These are phyloP conservation scores for Wickerhamomyces queroliae DNA, from an alignment of 805 yeast species.

Conservation along the genomic window DNA sequence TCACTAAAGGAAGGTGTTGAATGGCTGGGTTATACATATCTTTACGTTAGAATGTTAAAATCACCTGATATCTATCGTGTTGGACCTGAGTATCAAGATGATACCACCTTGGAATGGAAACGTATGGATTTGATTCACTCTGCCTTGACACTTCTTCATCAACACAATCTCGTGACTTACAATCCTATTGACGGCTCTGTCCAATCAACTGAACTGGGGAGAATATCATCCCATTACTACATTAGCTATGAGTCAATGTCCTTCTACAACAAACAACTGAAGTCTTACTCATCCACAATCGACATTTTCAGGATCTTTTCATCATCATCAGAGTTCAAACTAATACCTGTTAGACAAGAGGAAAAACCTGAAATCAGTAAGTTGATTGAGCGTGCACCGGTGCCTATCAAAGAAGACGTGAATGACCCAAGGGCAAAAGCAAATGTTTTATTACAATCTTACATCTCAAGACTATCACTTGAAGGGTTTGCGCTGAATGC, in stretches of 20 bases:
- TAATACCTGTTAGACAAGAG: conserved; percentile 79
- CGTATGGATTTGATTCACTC: conserved; percentile 71
- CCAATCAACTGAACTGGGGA: conserved; percentile 64
- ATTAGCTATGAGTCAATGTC: conserved; percentile 71
- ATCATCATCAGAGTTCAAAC: conserved; percentile 77
- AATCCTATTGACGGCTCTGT: conserved; percentile 43
- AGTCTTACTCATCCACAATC: conserved; percentile 58
- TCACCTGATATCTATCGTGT: conserved; percentile 75
- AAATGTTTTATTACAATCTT: conserved; percentile 76
- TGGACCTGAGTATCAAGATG: conserved; percentile 56
- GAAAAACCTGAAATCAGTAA: conserved; percentile 71
- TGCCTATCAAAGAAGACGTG: conserved; percentile 72
- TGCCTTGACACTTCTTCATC: conserved; percentile 56
- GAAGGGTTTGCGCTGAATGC: conserved; percentile 90
- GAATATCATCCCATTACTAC: conserved; percentile 82
- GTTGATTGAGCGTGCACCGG: conserved; percentile 69
- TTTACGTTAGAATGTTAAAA: conserved; percentile 70
- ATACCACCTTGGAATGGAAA: conserved; percentile 41
- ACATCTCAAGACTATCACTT: conserved; percentile 67
- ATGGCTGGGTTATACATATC: conserved; percentile 79
- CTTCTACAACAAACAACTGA: conserved; percentile 54
- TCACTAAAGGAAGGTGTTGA: conserved; percentile 59
- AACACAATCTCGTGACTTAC: conserved; percentile 55
- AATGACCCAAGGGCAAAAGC: conserved; percentile 74
- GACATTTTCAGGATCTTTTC: conserved; percentile 79